Evolutionary conservation across 2,329 filamentous ascomycete species (phyloP).

Genomic region (Diaporthe sp.): DNA sequence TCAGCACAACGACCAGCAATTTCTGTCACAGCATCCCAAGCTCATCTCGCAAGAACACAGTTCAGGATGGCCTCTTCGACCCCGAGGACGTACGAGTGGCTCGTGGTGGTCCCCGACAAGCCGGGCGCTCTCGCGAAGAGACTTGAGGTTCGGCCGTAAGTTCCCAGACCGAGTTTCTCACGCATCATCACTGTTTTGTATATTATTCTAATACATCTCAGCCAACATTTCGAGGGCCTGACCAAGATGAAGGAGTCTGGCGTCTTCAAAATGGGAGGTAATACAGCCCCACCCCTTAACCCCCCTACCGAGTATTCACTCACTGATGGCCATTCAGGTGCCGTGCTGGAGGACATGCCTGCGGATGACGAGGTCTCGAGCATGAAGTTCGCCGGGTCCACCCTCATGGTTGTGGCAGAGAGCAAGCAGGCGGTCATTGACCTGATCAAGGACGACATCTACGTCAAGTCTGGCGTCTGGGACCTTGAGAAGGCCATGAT

Average conservation of each 20-base stretch:
- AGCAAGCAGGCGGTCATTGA: slow-evolving; percentile 78
- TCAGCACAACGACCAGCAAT: slow-evolving; percentile 31
- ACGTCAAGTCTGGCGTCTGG: slow-evolving; percentile 81
- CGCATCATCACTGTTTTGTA: not conserved
- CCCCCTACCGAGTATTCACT: not conserved
- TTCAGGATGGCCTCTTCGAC: slow-evolving; percentile 35
- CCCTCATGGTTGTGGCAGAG: slow-evolving; percentile 75
- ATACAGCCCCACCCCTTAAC: slow-evolving; percentile 28
- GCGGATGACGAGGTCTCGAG: slow-evolving; percentile 68
- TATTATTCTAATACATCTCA: slow-evolving; percentile 41
- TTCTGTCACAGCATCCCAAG: not conserved
- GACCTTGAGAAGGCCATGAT: slow-evolving; percentile 76
- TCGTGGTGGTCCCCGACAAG: slow-evolving; percentile 78
- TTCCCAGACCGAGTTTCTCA: slow-evolving; percentile 33
- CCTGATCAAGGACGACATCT: slow-evolving; percentile 78
- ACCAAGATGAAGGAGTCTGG: slow-evolving; percentile 66
- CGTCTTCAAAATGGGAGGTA: slow-evolving; percentile 74
- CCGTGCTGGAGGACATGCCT: slow-evolving; percentile 75
- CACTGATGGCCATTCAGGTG: slow-evolving; percentile 60
- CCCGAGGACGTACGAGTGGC: slow-evolving; percentile 69
- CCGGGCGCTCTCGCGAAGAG: slow-evolving; percentile 71
- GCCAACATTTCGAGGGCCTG: slow-evolving; percentile 69
- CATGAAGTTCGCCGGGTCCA: slow-evolving; percentile 80
- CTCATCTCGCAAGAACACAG: not conserved
- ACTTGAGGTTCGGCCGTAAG: slow-evolving; percentile 70